Percentiles rank a stretch among this genome's conserved stretches.
These are phyloP conservation scores for Penicillium sp. DNA, from an alignment of 2,329 filamentous ascomycete genomes.

Conservation along the genomic window DNA sequence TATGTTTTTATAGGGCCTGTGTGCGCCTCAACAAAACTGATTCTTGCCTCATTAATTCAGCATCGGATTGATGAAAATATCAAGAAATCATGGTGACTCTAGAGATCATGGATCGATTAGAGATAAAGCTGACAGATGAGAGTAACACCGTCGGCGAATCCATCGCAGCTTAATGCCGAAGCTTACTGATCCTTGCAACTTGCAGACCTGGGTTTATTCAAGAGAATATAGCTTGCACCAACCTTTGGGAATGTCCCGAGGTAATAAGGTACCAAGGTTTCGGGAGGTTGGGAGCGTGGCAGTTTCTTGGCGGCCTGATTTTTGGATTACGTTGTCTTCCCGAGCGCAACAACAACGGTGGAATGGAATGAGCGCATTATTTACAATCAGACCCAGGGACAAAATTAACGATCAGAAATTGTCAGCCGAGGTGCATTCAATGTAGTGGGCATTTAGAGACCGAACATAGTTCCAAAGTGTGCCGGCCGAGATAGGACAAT, in stretches of 20 bases:
- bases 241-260: neutral
- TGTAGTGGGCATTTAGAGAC: too few species aligned
- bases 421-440: neutral
- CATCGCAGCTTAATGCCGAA: neutral
- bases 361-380: neutral
- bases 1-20: neutral
- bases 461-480: too few species aligned
- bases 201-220: neutral
- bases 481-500: too few species aligned
- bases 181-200: neutral
- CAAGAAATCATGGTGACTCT: neutral
- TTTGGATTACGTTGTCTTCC: slow-evolving; percentile 4
- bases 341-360: neutral
- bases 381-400: neutral
- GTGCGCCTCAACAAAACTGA: fast-evolving
- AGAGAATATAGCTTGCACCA: neutral
- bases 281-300: neutral
- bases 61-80: neutral
- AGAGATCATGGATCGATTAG: neutral
- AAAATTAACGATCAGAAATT: neutral
- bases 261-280: neutral
- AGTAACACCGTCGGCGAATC: neutral
- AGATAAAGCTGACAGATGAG: neutral
- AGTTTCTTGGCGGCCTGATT: neutral
- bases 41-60: neutral